A percentile compares a stretch with the other conserved stretches of the same genome.
phyloP scores from a whole-genome alignment of 768 basidiomycete genomes.

The Hygrophoropsis aurantiaca region DNA sequence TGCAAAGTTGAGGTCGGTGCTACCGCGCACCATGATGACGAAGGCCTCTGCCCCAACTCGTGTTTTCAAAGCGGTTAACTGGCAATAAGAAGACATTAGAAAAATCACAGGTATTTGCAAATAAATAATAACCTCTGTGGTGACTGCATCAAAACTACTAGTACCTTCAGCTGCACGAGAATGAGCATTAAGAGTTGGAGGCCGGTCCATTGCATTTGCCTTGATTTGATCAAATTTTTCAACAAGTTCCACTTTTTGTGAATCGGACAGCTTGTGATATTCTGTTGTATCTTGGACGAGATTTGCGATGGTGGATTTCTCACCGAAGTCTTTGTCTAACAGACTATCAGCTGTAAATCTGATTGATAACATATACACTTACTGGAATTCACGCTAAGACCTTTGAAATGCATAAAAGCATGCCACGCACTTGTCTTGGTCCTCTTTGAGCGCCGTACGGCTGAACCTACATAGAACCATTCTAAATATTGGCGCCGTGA shows the following conservation, averaged over 20 bases:
- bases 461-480: neutral
- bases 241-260: neutral
- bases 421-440: too few relatives aligned
- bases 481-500: neutral
- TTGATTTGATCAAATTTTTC: neutral
- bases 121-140: too few relatives aligned
- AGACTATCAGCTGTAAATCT: too few relatives aligned
- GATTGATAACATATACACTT: too few relatives aligned
- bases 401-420: too few relatives aligned
- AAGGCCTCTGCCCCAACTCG: neutral
- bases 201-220: neutral
- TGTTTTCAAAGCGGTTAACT: neutral
- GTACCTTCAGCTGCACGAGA: neutral
- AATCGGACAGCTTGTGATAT: neutral
- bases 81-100: too few relatives aligned
- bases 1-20: neutral
- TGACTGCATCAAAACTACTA: neutral
- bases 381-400: too few relatives aligned
- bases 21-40: neutral
- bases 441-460: too few relatives aligned
- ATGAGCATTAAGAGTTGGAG: neutral
- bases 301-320: neutral
- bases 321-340: neutral
- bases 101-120: too few relatives aligned
- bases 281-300: neutral